Evolutionary conservation across 2,329 filamentous ascomycete species (phyloP).

Genomic region (Mollisiaceae sp.): DNA sequence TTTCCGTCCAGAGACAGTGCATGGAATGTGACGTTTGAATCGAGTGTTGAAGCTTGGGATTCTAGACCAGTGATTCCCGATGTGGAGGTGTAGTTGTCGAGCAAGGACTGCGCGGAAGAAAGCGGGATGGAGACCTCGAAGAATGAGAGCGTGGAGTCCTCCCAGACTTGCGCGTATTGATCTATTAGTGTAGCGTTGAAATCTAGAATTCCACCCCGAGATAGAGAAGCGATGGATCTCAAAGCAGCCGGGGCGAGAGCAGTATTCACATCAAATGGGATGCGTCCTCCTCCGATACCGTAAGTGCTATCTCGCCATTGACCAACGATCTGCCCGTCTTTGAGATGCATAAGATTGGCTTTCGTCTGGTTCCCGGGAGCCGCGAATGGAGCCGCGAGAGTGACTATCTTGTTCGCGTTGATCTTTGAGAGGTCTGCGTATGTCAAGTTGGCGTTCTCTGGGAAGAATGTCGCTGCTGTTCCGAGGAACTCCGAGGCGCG

Average conservation of each 20-base stretch:
- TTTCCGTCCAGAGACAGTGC: constrained; percentile 61
- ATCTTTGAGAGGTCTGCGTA: constrained; percentile 57
- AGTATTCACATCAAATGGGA: constrained; percentile 70
- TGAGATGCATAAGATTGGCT: constrained; percentile 63
- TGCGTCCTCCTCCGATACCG: constrained; percentile 64
- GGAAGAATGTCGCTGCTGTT: constrained; percentile 54
- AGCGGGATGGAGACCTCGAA: constrained; percentile 56
- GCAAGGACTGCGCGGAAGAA: constrained; percentile 50
- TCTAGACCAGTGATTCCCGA: constrained; percentile 51
- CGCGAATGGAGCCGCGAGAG: constrained; percentile 58
- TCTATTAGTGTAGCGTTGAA: constrained; percentile 55
- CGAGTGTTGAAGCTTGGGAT: constrained; percentile 48
- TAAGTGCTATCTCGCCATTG: constrained; percentile 67
- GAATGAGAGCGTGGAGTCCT: constrained; percentile 62
- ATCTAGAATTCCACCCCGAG: constrained; percentile 45
- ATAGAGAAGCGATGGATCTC: constrained; percentile 59
- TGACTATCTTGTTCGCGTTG: constrained; percentile 64
- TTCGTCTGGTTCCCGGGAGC: constrained; percentile 50
- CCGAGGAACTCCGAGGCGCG: constrained; percentile 49
- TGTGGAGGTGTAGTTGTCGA: constrained; percentile 53
- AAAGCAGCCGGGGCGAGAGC: constrained; percentile 66
- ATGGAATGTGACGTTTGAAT: constrained; percentile 56
- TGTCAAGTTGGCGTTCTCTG: constrained; percentile 56
- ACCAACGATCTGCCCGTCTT: constrained; percentile 58
- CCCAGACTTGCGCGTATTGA: constrained; percentile 63